Evolutionary conservation across 305 asterid genomes (phyloP).

Genomic region (Fraxinus ornus): DNA sequence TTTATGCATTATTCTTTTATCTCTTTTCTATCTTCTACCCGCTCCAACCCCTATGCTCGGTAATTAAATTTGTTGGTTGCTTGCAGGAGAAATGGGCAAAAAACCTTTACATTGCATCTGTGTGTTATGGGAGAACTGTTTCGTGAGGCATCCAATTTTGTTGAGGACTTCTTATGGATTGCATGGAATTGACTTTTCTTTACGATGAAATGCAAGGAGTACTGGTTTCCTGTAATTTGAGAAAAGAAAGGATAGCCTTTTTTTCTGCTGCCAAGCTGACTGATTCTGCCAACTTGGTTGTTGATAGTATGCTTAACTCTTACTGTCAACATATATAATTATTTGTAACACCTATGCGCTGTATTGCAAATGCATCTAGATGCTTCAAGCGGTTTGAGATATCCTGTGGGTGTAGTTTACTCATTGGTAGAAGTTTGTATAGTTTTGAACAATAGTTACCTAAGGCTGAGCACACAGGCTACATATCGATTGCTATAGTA

Average conservation of each 20-base stretch:
- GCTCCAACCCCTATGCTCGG: neutral
- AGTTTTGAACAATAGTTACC: conserved; percentile 21
- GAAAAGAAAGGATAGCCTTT: conserved; percentile 12
- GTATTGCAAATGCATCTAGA: conserved; percentile 21
- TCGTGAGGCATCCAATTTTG: conserved; percentile 40
- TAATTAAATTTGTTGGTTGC: conserved; percentile 12
- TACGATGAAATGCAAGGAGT: conserved; percentile 6
- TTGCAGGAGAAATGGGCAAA: conserved; percentile 71
- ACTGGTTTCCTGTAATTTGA: conserved; percentile 3
- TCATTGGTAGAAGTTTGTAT: conserved; percentile 22
- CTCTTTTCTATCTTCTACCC: neutral
- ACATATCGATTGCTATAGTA: conserved; percentile 16
- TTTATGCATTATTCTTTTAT: conserved; percentile 3
- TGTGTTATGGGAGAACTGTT: conserved; percentile 62
- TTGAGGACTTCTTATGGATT: conserved; percentile 20
- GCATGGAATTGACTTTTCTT: conserved; percentile 7
- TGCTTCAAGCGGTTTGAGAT: conserved; percentile 33
- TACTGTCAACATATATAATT: conserved; percentile 28
- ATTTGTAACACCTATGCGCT: conserved; percentile 33
- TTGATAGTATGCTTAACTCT: conserved; percentile 37
- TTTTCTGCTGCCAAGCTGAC: conserved; percentile 25
- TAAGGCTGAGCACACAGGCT: conserved; percentile 11
- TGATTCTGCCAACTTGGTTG: conserved; percentile 3
- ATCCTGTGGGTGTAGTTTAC: conserved; percentile 26
- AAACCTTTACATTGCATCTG: conserved; percentile 57